phyloP scores from a whole-genome alignment of 345 rosid species.

The Diplotaxis tenuifolia region DNA sequence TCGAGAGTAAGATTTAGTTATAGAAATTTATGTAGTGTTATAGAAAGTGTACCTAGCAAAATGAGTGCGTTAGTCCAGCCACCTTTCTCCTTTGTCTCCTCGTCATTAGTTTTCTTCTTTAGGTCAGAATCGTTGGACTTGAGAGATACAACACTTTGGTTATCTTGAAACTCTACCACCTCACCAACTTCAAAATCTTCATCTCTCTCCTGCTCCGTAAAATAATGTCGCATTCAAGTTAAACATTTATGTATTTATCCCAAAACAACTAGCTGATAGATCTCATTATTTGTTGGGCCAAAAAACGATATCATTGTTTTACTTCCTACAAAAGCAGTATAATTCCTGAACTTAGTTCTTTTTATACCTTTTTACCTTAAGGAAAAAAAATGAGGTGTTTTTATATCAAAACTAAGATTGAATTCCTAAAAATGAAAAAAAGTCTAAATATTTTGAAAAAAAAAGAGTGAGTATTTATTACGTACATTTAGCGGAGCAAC shows the following conservation, averaged over 20 bases:
- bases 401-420: neutral
- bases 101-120: constrained; percentile 27
- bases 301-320: neutral
- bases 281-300: no score
- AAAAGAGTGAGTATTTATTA: neutral
- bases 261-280: neutral
- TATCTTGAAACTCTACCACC: constrained; percentile 29
- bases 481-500: constrained; percentile 43
- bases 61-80: constrained; percentile 50
- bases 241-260: neutral
- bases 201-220: constrained; percentile 22
- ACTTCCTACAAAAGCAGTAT: neutral
- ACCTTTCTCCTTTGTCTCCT: constrained; percentile 20
- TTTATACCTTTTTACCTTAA: neutral
- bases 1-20: no score
- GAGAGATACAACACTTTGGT: constrained; percentile 12
- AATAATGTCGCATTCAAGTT: constrained; percentile 26
- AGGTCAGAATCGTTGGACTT: constrained; percentile 19
- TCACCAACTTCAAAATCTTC: constrained; percentile 23
- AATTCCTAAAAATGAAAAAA: neutral
- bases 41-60: constrained; percentile 44
- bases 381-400: neutral
- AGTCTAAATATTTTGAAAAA: neutral
- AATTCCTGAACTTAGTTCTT: neutral
- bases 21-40: no score